Percentiles rank a stretch among this genome's conserved stretches.
Conservation (phyloP, 179 eudicot genomes). For the Beta macrorhiza region DNA sequence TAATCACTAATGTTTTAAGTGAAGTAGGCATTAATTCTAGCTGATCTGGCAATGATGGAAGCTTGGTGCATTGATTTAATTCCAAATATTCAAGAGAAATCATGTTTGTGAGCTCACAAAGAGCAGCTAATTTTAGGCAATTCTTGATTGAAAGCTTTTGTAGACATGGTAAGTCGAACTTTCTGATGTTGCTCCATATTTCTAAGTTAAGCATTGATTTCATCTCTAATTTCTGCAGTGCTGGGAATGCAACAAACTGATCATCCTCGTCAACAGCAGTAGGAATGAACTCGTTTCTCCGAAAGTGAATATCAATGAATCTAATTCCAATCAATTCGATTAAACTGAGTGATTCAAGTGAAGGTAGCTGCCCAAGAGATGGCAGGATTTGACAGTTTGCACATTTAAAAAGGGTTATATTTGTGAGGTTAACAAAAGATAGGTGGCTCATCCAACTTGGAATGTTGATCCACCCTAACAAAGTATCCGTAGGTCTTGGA, state of each 20-base stretch:
- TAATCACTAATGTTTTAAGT: conserved; percentile 10
- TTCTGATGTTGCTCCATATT: not conserved
- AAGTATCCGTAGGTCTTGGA: conserved; percentile 19
- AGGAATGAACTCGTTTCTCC: not conserved
- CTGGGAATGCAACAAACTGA: conserved; percentile 16
- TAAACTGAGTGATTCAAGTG: conserved; percentile 22
- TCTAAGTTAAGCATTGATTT: conserved; percentile 5
- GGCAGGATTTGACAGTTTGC: conserved; percentile 18
- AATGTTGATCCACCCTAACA: conserved; percentile 16
- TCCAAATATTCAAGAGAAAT: conserved; percentile 15
- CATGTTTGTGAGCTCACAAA: conserved; percentile 8
- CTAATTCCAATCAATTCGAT: conserved; percentile 10
- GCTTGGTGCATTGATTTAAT: not conserved
- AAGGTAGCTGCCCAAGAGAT: conserved; percentile 24
- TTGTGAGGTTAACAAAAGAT: conserved; percentile 9
- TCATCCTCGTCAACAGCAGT: not conserved
- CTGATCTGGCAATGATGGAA: not conserved
- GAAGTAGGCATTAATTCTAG: not conserved
- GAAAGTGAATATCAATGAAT: not conserved
- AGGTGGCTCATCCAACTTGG: conserved; percentile 27
- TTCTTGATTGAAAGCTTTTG: not conserved
- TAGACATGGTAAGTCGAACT: conserved; percentile 5
- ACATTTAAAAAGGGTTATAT: conserved; percentile 27
- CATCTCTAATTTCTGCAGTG: conserved; percentile 17
- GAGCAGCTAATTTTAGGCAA: conserved; percentile 11